Conservation (phyloP, 2,329 filamentous ascomycete species). For the Rutstroemia sydowiana region DNA sequence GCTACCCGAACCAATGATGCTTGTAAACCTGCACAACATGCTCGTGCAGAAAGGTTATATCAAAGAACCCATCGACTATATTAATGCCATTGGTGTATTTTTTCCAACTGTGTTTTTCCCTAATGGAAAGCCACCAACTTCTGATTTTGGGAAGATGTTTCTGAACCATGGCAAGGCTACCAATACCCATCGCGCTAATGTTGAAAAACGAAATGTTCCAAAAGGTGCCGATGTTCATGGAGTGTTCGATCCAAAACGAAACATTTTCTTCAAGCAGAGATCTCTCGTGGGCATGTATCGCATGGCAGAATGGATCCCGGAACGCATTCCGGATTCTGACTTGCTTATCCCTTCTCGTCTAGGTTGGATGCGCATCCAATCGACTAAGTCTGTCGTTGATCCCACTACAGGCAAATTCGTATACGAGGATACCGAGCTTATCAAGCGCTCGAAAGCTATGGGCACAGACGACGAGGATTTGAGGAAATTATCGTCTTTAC, state of each 20-base stretch:
- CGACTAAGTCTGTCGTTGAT: slow-evolving; percentile 25
- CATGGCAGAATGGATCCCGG: slow-evolving; percentile 31
- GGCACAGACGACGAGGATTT: slow-evolving; percentile 10
- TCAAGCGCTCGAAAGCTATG: slow-evolving; percentile 20
- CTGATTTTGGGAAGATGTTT: slow-evolving; percentile 26
- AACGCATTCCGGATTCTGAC: slow-evolving; percentile 34
- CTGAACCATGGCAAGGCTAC: slow-evolving; percentile 1
- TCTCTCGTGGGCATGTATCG: slow-evolving; percentile 29
- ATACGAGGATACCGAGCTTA: slow-evolving; percentile 28
- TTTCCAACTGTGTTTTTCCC: slow-evolving; percentile 27
- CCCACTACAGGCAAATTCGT: slow-evolving; percentile 24
- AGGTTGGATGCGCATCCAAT: slow-evolving; percentile 24
- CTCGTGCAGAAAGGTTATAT: slow-evolving; percentile 37
- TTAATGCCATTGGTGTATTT: slow-evolving; percentile 25
- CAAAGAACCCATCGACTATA: no score
- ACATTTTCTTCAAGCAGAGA: slow-evolving; percentile 31
- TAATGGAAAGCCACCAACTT: slow-evolving; percentile 27
- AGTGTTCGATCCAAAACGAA: slow-evolving; percentile 16
- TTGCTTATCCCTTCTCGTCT: slow-evolving; percentile 25
- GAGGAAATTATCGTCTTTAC: not conserved
- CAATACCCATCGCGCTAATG: not conserved
- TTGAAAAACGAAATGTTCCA: not conserved
- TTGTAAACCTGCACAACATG: slow-evolving; percentile 43
- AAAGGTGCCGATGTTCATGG: slow-evolving; percentile 15
- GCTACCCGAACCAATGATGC: slow-evolving; percentile 33